Evolutionary conservation across 1,284 basidiomycete genomes (phyloP).

Genomic region (Ganoderma resinaceum): DNA sequence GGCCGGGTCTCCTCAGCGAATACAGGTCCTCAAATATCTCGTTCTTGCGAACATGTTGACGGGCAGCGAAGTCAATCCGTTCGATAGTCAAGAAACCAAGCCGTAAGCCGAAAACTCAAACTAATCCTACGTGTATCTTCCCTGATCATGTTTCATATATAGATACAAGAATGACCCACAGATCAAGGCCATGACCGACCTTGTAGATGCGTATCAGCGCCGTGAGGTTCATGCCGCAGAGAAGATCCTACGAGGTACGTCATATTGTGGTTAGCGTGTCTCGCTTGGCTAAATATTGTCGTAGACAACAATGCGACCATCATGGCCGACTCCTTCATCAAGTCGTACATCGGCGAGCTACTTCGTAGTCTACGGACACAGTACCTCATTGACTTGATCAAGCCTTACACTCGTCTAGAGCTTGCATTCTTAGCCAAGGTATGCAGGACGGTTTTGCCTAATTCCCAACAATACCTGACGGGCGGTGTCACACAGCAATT

Average conservation of each 20-base stretch:
- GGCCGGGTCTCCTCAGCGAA: slow-evolving; percentile 94
- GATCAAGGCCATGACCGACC: slow-evolving; percentile 97
- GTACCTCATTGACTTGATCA: slow-evolving; percentile 97
- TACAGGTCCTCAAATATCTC: slow-evolving; percentile 98
- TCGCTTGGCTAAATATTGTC: slow-evolving; percentile 8
- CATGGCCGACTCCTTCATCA: slow-evolving; percentile 95
- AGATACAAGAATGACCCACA: slow-evolving; percentile 97
- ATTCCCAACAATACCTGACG: background rate
- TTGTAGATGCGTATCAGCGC: slow-evolving; percentile 95
- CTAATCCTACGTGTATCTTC: background rate
- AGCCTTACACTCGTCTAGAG: slow-evolving; percentile 94
- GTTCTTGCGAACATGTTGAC: slow-evolving; percentile 99
- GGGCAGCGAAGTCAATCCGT: slow-evolving; percentile 98
- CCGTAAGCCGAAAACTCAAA: slow-evolving; percentile 61
- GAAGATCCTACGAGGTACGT: slow-evolving; percentile 86
- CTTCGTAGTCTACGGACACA: slow-evolving; percentile 92
- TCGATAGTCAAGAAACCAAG: slow-evolving; percentile 99
- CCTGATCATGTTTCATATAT: slow-evolving; percentile 3
- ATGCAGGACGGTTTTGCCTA: slow-evolving; percentile 25
- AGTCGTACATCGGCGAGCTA: slow-evolving; percentile 93
- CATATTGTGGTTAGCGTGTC: background rate
- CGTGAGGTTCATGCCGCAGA: slow-evolving; percentile 97
- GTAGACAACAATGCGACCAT: slow-evolving; percentile 93
- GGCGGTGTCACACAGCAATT: slow-evolving; percentile 71
- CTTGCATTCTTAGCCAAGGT: slow-evolving; percentile 91